Conservation (phyloP, 1,284 basidiomycete genomes). For the Sporisorium reilianum region DNA sequence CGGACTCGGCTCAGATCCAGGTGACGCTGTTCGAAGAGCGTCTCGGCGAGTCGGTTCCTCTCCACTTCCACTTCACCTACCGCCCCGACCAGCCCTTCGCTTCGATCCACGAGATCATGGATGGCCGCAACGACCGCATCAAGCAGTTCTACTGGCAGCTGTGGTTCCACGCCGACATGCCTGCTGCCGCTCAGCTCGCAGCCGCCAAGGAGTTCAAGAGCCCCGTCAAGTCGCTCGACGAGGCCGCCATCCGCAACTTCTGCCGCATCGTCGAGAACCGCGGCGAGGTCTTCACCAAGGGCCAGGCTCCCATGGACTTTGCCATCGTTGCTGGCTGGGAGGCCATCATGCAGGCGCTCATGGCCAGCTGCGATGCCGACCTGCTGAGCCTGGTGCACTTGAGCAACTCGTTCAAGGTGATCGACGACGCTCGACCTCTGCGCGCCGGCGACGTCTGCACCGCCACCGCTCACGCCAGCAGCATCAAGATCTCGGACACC, state of each 20-base stretch:
- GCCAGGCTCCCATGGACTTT: slow-evolving; percentile 87
- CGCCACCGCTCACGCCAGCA: slow-evolving; percentile 87
- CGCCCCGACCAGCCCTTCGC: slow-evolving; percentile 88
- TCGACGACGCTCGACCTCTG: slow-evolving; percentile 82
- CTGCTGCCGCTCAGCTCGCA: slow-evolving; percentile 47
- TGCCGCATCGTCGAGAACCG: slow-evolving; percentile 94
- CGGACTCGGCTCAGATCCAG: slow-evolving; percentile 73
- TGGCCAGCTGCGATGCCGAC: slow-evolving; percentile 62
- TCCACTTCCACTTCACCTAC: slow-evolving; percentile 86
- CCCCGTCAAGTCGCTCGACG: slow-evolving; percentile 71
- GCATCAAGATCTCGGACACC: slow-evolving; percentile 88
- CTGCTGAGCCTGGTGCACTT: slow-evolving; percentile 95
- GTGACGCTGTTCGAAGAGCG: slow-evolving; percentile 89
- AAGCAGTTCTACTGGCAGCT: slow-evolving; percentile 73
- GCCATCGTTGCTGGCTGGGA: slow-evolving; percentile 95
- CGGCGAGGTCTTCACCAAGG: slow-evolving; percentile 83
- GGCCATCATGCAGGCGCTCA: slow-evolving; percentile 66
- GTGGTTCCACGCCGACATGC: slow-evolving; percentile 66
- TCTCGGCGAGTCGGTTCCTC: slow-evolving; percentile 80
- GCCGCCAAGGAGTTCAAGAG: slow-evolving; percentile 49
- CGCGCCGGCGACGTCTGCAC: slow-evolving; percentile 89
- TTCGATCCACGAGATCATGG: slow-evolving; percentile 90
- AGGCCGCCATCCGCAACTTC: slow-evolving; percentile 84
- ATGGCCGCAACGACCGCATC: slow-evolving; percentile 88
- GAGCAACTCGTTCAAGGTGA: slow-evolving; percentile 92